Conservation (phyloP, 2,329 filamentous ascomycete species). For the Colletotrichum orbiculare region DNA sequence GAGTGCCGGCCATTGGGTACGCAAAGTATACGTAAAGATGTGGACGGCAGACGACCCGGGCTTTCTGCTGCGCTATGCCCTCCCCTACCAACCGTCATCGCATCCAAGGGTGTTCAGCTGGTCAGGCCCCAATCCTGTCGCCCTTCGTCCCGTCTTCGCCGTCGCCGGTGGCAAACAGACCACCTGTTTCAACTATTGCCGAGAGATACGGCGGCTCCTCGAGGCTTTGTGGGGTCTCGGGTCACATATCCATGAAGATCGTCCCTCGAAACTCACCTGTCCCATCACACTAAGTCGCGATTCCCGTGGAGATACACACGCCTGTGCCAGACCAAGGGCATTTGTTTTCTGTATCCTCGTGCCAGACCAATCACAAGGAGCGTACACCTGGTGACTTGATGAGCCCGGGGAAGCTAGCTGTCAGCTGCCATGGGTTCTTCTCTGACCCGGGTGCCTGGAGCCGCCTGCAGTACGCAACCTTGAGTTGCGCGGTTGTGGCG, state of each 20-base stretch:
- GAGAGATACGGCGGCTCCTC: conserved; percentile 7
- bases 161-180: conserved; percentile 29
- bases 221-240: conserved; percentile 7
- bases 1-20: background rate
- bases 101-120: conserved; percentile 22
- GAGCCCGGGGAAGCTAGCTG: background rate
- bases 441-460: background rate
- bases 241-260: conserved; percentile 22
- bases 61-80: no score
- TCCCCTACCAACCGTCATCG: background rate
- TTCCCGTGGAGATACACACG: background rate
- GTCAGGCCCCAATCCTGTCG: conserved; percentile 11
- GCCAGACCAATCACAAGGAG: no score
- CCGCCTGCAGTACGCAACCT: background rate
- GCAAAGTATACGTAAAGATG: background rate
- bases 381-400: no score
- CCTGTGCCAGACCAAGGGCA: background rate
- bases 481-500: conserved; percentile 23
- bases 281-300: no score
- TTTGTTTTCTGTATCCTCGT: background rate
- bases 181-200: conserved; percentile 22
- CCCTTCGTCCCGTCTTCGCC: conserved; percentile 6
- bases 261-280: conserved; percentile 6
- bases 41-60: no score
- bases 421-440: background rate